A percentile compares a stretch with the other conserved stretches of the same genome.
Conservation (phyloP, 2,329 filamentous ascomycete species). For the Furcasterigmium furcatum region DNA sequence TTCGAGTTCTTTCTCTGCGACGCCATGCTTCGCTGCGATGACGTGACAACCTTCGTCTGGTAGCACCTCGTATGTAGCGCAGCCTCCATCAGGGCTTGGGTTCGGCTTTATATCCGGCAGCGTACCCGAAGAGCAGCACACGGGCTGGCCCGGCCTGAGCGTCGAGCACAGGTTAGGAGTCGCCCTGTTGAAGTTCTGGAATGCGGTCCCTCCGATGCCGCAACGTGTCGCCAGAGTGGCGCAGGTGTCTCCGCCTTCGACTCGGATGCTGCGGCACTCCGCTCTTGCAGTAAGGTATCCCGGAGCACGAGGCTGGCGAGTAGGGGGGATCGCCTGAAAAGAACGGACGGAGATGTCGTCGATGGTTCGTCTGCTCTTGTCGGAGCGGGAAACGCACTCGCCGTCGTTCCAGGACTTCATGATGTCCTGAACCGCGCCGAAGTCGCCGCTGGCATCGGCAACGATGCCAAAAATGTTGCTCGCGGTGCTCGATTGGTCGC, state of each 20-base stretch:
- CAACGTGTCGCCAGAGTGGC: conserved; percentile 20
- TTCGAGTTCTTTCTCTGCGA: conserved; percentile 29
- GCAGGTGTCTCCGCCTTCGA: conserved; percentile 32
- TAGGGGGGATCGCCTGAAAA: too few relatives aligned
- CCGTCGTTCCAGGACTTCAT: neutral
- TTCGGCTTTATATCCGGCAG: conserved; percentile 31
- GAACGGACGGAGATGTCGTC: too few relatives aligned
- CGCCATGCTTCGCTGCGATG: conserved; percentile 23
- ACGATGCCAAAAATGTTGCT: neutral
- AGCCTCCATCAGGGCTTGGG: conserved; percentile 26
- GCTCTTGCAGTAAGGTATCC: neutral
- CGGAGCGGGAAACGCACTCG: neutral
- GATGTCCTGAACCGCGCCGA: neutral
- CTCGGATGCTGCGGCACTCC: conserved; percentile 23
- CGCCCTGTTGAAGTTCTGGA: conserved; percentile 12
- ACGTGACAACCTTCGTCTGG: conserved; percentile 26
- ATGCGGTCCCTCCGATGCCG: neutral
- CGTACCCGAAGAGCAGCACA: conserved; percentile 31
- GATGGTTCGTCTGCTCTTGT: too few relatives aligned
- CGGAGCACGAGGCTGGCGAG: too few relatives aligned
- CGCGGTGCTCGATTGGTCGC: neutral
- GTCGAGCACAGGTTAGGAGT: conserved; percentile 18
- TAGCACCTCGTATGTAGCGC: conserved; percentile 27
- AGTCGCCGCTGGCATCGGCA: neutral
- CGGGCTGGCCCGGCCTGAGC: conserved; percentile 23